Base-by-base conservation (phyloP, 306 rosid genomes). In the Cicer pinnatifidum region DNA sequence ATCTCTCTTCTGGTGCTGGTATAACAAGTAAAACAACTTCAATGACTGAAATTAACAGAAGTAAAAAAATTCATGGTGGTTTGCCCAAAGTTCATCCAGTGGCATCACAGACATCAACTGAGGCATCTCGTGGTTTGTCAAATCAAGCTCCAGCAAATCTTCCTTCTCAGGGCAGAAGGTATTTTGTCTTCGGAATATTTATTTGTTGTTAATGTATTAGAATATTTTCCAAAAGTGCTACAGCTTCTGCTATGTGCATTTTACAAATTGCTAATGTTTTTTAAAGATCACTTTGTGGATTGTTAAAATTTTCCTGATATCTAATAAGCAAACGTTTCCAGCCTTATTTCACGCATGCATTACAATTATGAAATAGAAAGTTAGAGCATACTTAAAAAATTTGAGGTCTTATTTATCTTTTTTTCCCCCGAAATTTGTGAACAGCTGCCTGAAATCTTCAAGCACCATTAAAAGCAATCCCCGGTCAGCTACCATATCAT, bases 121-220 rank as follows among this genome's bases (percentile, higher is more conserved):
- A 83, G 98, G 91, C 82, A 66, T 82, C 91, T 71, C 75, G 69
- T 65, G 85, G 77, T 58, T 65, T 73, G 38, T 39, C 65, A 33
- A 87, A 68, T 75, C 84, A 84, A 83, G 77, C 86, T 53, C 71
- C 88, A 35, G 69, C 68, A 62, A 83, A 78, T 65, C 83, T 69
- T 63, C 72, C 52, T 71, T 80, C 87, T 57, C 84, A 75, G 78
- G 69, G 73, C 74, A 79, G 71, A 84, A 88, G 96, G 98, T 91
- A 86, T 57, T 59, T 75, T 78, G 61, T 70, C 47, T 71, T 82
- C 53, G 35, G n/a, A 64, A n/a, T 15, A 6, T 43, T 66, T 61
- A 17, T 5, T 51, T 28, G 13, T 50, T 12, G 11, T 44, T 19
- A 28, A 15, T 23, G 44, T 13, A 40, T 38, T 72, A 37, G 40